These are phyloP conservation scores for Flaveria linearis DNA, from an alignment of 129 eudicot species.

Conservation along the genomic window DNA sequence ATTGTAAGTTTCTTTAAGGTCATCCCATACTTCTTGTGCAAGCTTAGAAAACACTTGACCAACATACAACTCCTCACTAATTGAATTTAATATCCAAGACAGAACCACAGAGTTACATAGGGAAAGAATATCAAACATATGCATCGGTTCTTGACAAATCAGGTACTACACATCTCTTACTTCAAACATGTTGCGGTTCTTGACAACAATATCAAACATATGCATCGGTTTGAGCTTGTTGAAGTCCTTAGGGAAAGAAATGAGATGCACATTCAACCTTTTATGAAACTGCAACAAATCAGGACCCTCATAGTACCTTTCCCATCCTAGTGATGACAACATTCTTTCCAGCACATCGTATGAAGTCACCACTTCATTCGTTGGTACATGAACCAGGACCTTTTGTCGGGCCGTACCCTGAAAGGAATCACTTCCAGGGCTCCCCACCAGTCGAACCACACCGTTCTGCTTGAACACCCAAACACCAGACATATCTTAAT, in stretches of 20 bases:
- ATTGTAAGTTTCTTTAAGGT: too few species aligned
- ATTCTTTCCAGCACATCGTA: slow-evolving; percentile 60
- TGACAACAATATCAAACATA: slow-evolving; percentile 88
- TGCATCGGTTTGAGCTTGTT: slow-evolving; percentile 79
- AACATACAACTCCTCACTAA: too few species aligned
- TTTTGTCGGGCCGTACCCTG: slow-evolving; percentile 47
- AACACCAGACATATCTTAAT: slow-evolving; percentile 72
- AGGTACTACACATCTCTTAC: slow-evolving; percentile 49
- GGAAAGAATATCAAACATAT: too few species aligned
- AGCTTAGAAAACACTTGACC: too few species aligned
- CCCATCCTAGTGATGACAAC: slow-evolving; percentile 70
- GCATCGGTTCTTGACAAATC: too few species aligned
- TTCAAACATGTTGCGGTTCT: slow-evolving; percentile 85
- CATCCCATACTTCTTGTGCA: too few species aligned
- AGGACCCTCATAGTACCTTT: slow-evolving; percentile 80
- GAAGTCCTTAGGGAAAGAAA: slow-evolving; percentile 83
- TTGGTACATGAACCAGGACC: slow-evolving; percentile 56
- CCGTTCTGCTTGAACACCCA: slow-evolving; percentile 92
- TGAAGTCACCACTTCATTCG: slow-evolving; percentile 68
- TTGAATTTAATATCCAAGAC: too few species aligned
- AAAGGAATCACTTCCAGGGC: slow-evolving; percentile 56
- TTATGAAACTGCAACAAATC: slow-evolving; percentile 86
- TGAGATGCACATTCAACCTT: slow-evolving; percentile 76
- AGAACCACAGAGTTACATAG: too few species aligned
- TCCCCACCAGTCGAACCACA: slow-evolving; percentile 72